Percentiles rank a stretch among this genome's conserved stretches.
These are phyloP conservation scores for Syzygium oleosum DNA, from an alignment of 345 rosid species.

Conservation along the genomic window DNA sequence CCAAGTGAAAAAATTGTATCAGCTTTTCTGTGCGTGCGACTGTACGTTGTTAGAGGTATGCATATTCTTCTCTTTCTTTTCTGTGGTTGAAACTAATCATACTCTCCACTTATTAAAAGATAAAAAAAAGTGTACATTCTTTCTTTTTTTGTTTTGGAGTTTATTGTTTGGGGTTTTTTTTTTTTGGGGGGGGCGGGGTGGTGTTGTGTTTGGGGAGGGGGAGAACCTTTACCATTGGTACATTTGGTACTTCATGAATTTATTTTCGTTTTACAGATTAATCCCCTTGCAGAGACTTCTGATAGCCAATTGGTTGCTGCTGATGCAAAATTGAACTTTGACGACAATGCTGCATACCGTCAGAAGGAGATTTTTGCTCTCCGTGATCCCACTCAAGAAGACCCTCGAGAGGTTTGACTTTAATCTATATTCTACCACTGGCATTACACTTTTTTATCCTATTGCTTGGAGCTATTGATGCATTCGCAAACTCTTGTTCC, in stretches of 20 bases:
- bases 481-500: neutral
- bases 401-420: constrained; percentile 82
- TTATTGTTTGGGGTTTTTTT: too few species aligned
- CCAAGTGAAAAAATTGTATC: constrained; percentile 95
- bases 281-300: constrained; percentile 96
- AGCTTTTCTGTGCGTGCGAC: constrained; percentile 72
- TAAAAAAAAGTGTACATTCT: neutral
- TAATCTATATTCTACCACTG: neutral
- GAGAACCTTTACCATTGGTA: neutral
- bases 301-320: constrained; percentile 87
- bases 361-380: constrained; percentile 74
- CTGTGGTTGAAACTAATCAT: neutral
- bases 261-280: constrained; percentile 45
- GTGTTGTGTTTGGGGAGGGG: neutral
- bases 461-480: neutral
- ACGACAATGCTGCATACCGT: constrained; percentile 95
- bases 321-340: constrained; percentile 98
- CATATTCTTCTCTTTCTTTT: constrained; percentile 2
- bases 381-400: constrained; percentile 97
- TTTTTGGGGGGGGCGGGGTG: neutral
- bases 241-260: constrained; percentile 2
- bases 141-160: too few species aligned
- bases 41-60: constrained; percentile 98
- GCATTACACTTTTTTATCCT: neutral
- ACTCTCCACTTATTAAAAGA: neutral